These are phyloP conservation scores for Colletotrichum sp. DNA, from an alignment of 2,329 filamentous ascomycete genomes.

Conservation along the genomic window DNA sequence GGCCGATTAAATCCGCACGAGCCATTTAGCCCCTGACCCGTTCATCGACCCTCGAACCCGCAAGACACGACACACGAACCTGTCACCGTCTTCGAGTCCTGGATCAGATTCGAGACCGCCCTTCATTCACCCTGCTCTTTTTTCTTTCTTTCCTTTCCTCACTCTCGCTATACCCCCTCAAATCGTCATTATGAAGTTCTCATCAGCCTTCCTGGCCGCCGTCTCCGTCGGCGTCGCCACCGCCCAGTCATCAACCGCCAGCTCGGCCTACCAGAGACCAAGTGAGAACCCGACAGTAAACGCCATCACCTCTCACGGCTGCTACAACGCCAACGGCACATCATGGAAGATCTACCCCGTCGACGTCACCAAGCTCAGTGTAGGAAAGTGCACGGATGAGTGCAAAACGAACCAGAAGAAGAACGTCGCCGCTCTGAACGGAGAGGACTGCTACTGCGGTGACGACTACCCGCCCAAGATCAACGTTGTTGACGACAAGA, in stretches of 20 bases:
- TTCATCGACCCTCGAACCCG: not conserved
- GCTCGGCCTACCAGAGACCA: slow-evolving; percentile 36
- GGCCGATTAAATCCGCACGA: not conserved
- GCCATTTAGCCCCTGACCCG: not conserved
- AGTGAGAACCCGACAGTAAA: slow-evolving; percentile 38
- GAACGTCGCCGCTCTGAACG: slow-evolving; percentile 67
- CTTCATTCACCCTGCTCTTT: not conserved
- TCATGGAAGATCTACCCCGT: slow-evolving; percentile 34
- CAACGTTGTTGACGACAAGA: slow-evolving; percentile 56
- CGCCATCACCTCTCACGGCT: slow-evolving; percentile 54
- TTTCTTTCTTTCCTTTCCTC: not conserved
- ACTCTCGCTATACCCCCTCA: not conserved
- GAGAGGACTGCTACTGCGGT: slow-evolving; percentile 76
- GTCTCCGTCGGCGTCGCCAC: slow-evolving; percentile 11
- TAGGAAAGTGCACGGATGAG: slow-evolving; percentile 45
- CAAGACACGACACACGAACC: not conserved
- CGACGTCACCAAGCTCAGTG: slow-evolving; percentile 30
- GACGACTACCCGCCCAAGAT: slow-evolving; percentile 65
- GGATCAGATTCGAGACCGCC: not conserved
- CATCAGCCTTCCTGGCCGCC: slow-evolving; percentile 13
- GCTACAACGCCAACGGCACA: slow-evolving; percentile 49
- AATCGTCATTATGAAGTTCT: slow-evolving; percentile 12
- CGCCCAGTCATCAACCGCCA: slow-evolving; percentile 1
- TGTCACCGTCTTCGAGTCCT: not conserved
- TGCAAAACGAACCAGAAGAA: slow-evolving; percentile 34